Conservation (phyloP, 1,139 yeast species). For the Hyphopichia burtonii region DNA sequence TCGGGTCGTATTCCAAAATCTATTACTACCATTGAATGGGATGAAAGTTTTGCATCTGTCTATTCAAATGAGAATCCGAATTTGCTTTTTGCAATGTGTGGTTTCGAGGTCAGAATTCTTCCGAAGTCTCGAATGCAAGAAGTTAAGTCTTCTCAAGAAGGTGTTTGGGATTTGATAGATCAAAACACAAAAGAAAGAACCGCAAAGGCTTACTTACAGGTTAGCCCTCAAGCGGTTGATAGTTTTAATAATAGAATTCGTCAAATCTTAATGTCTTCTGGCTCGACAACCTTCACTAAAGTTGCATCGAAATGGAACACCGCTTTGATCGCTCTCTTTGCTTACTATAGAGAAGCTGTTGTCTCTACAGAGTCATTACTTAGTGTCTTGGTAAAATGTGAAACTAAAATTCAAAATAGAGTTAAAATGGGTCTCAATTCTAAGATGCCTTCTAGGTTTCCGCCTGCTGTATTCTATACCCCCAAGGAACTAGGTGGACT, state of each 20-base stretch:
- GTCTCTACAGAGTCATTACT: conserved; percentile 77
- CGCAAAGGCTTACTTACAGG: conserved; percentile 85
- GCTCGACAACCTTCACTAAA: conserved; percentile 92
- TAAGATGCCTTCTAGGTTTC: conserved; percentile 97
- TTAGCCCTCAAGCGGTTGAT: conserved; percentile 75
- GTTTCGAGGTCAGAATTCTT: conserved; percentile 86
- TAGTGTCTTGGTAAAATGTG: conserved; percentile 84
- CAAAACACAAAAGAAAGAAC: conserved; percentile 78
- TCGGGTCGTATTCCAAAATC: conserved; percentile 77
- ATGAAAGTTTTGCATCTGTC: conserved; percentile 78
- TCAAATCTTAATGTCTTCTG: conserved; percentile 92
- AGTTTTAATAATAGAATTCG: conserved; percentile 81
- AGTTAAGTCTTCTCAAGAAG: conserved; percentile 57
- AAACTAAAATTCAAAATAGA: conserved; percentile 89
- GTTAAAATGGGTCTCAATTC: conserved; percentile 95
- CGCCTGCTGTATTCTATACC: conserved; percentile 97
- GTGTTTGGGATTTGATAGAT: conserved; percentile 87
- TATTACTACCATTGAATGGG: conserved; percentile 75
- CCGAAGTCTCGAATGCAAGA: conserved; percentile 66
- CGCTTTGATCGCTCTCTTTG: conserved; percentile 78
- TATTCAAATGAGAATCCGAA: conserved; percentile 91
- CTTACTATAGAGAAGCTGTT: conserved; percentile 92
- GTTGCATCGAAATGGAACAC: conserved; percentile 97
- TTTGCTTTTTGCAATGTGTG: conserved; percentile 84
- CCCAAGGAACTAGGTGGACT: conserved; percentile 97